A percentile compares a stretch with the other conserved stretches of the same genome.
Conservation (phyloP, 1,284 basidiomycete genomes). For the Sutorius eximius region DNA sequence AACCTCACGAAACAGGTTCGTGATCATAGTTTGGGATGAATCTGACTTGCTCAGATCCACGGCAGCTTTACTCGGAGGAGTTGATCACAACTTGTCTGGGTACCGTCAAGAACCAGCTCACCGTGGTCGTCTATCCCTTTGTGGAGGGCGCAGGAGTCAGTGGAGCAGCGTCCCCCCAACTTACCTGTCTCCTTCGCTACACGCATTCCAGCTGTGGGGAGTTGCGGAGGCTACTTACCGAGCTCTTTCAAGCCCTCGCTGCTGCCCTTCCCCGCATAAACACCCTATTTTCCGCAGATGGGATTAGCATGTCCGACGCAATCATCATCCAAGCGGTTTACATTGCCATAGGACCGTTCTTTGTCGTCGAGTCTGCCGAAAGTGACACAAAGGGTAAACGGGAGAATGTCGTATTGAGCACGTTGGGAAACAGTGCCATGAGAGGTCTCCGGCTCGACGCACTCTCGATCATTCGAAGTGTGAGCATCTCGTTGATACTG, state of each 20-base stretch:
- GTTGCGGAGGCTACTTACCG: constrained; percentile 55
- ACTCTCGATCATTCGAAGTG: constrained; percentile 78
- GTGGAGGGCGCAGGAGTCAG: constrained; percentile 67
- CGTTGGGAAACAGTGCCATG: constrained; percentile 74
- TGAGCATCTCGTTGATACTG: constrained; percentile 41
- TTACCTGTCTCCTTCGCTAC: constrained; percentile 55
- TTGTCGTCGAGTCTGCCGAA: constrained; percentile 69
- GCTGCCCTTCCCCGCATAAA: constrained; percentile 70
- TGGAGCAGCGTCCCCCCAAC: constrained; percentile 45
- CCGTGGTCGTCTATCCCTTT: constrained; percentile 82
- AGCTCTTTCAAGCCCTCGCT: constrained; percentile 67
- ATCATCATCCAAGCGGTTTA: constrained; percentile 91
- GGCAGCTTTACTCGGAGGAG: constrained; percentile 88
- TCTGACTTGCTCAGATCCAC: constrained; percentile 1
- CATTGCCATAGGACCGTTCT: constrained; percentile 90
- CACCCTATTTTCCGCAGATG: constrained; percentile 63
- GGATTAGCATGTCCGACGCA: constrained; percentile 78
- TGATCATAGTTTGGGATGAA: not conserved
- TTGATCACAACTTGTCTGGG: constrained; percentile 77
- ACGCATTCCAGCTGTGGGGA: constrained; percentile 40
- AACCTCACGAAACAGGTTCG: constrained; percentile 80
- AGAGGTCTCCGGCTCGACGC: constrained; percentile 80
- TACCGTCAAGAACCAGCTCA: constrained; percentile 78
- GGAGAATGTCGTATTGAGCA: constrained; percentile 56
- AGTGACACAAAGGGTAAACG: constrained; percentile 53